A percentile compares a stretch with the other conserved stretches of the same genome.
Conservation (phyloP, 352 stramenopile genomes). For the Blastocystis hominis region DNA sequence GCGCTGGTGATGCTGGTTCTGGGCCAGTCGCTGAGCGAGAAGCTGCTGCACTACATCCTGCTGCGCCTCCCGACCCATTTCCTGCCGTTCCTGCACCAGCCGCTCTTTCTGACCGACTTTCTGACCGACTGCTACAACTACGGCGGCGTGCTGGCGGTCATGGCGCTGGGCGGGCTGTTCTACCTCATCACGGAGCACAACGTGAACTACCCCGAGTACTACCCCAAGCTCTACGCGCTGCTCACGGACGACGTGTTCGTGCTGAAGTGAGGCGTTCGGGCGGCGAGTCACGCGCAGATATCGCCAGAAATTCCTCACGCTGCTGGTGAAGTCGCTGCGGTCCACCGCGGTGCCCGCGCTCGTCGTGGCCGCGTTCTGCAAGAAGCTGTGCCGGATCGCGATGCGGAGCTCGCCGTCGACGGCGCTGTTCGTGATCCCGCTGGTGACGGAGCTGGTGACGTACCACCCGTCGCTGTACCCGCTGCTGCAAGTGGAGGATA, state of each 20-base stretch:
- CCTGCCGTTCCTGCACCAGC: slow-evolving; percentile 73
- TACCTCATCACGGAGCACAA: slow-evolving; percentile 78
- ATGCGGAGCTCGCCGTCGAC: neutral
- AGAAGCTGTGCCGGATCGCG: slow-evolving; percentile 62
- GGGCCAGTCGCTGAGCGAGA: neutral
- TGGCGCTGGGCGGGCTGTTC: slow-evolving; percentile 75
- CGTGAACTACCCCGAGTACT: slow-evolving; percentile 78
- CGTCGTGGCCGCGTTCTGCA: slow-evolving; percentile 74
- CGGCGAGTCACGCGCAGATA: neutral
- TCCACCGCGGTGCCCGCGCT: slow-evolving; percentile 74
- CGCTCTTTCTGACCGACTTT: slow-evolving; percentile 74
- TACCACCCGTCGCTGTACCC: slow-evolving; percentile 28
- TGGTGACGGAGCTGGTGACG: slow-evolving; percentile 40
- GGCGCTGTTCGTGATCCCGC: slow-evolving; percentile 37
- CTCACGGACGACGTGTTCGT: slow-evolving; percentile 59
- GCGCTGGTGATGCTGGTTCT: neutral
- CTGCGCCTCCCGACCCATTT: slow-evolving; percentile 72
- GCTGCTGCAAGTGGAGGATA: slow-evolving; percentile 24
- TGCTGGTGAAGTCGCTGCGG: slow-evolving; percentile 74
- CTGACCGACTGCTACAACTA: slow-evolving; percentile 74
- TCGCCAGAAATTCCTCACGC: slow-evolving; percentile 68
- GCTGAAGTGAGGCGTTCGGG: neutral
- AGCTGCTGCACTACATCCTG: slow-evolving; percentile 62
- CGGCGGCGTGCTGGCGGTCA: slow-evolving; percentile 72
- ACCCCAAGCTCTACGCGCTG: slow-evolving; percentile 74